Base-by-base conservation (phyloP, 768 basidiomycete genomes). In the Xerocomus potaroensis region DNA sequence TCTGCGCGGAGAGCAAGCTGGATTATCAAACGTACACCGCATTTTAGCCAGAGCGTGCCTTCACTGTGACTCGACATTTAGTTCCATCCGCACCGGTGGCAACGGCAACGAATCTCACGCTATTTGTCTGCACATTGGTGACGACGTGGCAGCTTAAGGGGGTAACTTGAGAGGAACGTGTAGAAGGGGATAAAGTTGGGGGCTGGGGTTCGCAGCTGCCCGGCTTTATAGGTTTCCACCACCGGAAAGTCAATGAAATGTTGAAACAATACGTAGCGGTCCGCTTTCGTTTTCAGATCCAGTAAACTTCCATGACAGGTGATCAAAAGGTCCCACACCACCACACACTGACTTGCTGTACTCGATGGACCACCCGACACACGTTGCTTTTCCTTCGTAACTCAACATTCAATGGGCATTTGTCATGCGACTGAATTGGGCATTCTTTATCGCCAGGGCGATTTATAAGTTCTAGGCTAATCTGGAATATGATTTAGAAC, bases 31-130 rank as follows among this genome's bases (percentile, higher is more conserved):
- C 68, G 45, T 66, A 88, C 86, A 57, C 81, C 80, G 64, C 87
- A 89, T 49, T 72, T 75, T 45, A 71, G 67, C 86, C 86, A 89
- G 19, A 77, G 78, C 16, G 86, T 88, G 65, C 87, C 87, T 76
- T 87, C 78, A 49, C 87, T 87, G 63, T 45, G 48, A 48, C 48
- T 32, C 40, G 22, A 18, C 26, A 38, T 42, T 51, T 21, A 53
- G 38, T 34, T 48, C 31, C 15, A 14, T 12, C 19, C 26, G 3
- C 4, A 30, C 19, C 6, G 8, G 30, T 22, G 36, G 43, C 15
- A 23, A 49, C 10, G 38, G 55, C n/a, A 12, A 24, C 42, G 31
- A 19, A 45, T 77, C 85, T 58, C 69, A 88, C 87, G 87, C 83
- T 65, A 87, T 73, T 66, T 79, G 80, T 72, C 72, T 79, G 64